Evolutionary conservation across 2,329 filamentous ascomycete genomes (phyloP), one percentile per base, ranked within the genome.

Genomic region (Fusarium setosum): DNA sequence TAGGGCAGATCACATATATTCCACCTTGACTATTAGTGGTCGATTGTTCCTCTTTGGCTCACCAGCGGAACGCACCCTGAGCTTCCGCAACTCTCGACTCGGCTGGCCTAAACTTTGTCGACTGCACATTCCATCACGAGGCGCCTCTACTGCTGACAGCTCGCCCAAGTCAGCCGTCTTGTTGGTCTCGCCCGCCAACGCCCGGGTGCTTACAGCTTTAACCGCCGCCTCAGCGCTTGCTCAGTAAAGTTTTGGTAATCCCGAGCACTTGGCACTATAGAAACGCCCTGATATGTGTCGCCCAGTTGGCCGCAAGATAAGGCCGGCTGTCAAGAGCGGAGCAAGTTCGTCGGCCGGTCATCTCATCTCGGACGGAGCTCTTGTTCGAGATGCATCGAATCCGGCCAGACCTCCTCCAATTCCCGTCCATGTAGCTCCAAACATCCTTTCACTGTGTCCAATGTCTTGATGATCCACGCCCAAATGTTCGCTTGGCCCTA

Each of bases 281-380:
- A 54, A 40, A 44, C 44, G 52, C 54, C 37, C 52, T 54, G 54
- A 56, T 54, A 17, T 34, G 31, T 38, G 34, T 31, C 37, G 24
- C n/a, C 24, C 17, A 17, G 17, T n/a, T 20, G 42, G 42, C 23
- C 52, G 31, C 52, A 48, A 32, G 17, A 37, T 17, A 45, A 12
- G 47, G 26, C 45, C 37, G 35, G 47, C 44, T 66, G 54, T 54
- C 50, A 42, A 58, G 50, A 56, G 52, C 47, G 60, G 64, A 65
- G 64, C 35, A 56, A 42, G 29, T 29, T 12, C 12, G 26, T 29
- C 9, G 26, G 26, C 26, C 6, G 52, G 34, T 37, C 54, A 50
- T 59, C 47, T 61, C 64, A 68, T 67, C 60, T 67, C 63, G 60
- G 63, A 57, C 60, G 56, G 63, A 67, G 47, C 41, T 53, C 53